phyloP scores from a whole-genome alignment of 768 basidiomycete species.

The Crucibulum laeve region DNA sequence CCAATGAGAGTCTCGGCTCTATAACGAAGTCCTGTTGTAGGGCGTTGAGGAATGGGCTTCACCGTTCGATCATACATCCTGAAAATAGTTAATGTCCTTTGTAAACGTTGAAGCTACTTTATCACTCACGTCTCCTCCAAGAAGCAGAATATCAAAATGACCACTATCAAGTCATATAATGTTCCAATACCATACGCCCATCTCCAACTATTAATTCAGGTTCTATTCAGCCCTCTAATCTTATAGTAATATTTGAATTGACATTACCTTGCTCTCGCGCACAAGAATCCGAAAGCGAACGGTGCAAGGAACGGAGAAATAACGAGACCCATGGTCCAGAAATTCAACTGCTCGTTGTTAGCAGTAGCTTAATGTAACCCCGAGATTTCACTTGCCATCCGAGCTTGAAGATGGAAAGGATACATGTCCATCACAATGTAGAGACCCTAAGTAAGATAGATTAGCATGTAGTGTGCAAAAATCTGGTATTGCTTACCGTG shows the following conservation, averaged over 20 bases:
- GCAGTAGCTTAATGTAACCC: neutral
- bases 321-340: constrained; percentile 60
- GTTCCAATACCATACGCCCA: constrained; percentile 68
- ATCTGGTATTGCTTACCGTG: constrained; percentile 30
- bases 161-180: constrained; percentile 52
- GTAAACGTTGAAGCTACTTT: neutral
- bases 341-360: constrained; percentile 31
- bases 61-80: constrained; percentile 52
- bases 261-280: constrained; percentile 49
- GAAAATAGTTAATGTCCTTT: constrained; percentile 30
- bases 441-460: constrained; percentile 34
- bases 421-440: constrained; percentile 61
- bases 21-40: constrained; percentile 34
- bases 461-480: constrained; percentile 1
- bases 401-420: constrained; percentile 66
- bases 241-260: too few relatives aligned
- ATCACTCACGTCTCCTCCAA: constrained; percentile 59
- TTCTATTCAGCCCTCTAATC: too few relatives aligned
- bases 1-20: constrained; percentile 50
- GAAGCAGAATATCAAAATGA: constrained; percentile 53
- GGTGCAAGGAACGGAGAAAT: constrained; percentile 62
- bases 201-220: too few relatives aligned
- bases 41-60: constrained; percentile 32
- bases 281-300: constrained; percentile 64
- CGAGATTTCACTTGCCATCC: constrained; percentile 36